phyloP scores from a whole-genome alignment of 2,329 filamentous ascomycete genomes.

The Diaporthe caulivora region DNA sequence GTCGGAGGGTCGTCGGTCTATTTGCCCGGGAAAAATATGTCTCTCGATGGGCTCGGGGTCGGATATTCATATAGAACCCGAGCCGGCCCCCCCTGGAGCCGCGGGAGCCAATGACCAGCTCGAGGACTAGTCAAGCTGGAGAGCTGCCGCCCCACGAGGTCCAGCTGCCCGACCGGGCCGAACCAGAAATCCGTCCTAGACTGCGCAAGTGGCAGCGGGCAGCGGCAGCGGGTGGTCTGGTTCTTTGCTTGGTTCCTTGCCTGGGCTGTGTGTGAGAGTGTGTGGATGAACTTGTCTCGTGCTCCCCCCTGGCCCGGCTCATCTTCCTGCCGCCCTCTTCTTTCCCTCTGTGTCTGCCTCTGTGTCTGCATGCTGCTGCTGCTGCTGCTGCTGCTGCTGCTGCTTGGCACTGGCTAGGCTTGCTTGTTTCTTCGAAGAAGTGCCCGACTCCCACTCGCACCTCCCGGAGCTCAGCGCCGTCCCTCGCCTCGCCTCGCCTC shows the following conservation, averaged over 20 bases:
- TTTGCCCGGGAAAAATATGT: background rate
- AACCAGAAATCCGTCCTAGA: conserved; percentile 25
- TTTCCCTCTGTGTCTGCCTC: background rate
- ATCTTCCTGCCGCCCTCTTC: background rate
- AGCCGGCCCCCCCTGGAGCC: conserved; percentile 8
- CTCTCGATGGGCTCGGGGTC: conserved; percentile 5
- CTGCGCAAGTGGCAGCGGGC: background rate
- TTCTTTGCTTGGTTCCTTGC: background rate
- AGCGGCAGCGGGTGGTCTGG: background rate
- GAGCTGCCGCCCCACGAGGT: conserved; percentile 17
- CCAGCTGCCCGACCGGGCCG: conserved; percentile 29
- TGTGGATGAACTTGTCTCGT: background rate
- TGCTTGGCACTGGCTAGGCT: conserved; percentile 5
- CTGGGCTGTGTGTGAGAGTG: too few species aligned
- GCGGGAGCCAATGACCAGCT: background rate
- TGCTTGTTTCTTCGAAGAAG: background rate
- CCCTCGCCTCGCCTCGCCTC: background rate
- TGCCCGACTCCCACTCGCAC: conserved; percentile 6
- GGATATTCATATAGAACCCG: conserved; percentile 28
- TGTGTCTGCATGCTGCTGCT: conserved; percentile 1
- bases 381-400: background rate
- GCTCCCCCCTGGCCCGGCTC: background rate
- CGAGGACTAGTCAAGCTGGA: too few species aligned
- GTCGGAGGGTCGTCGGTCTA: background rate
- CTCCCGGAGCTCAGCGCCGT: background rate